Evolutionary conservation across 352 stramenopile species (phyloP).

Genomic region (Pythium insidiosum): DNA sequence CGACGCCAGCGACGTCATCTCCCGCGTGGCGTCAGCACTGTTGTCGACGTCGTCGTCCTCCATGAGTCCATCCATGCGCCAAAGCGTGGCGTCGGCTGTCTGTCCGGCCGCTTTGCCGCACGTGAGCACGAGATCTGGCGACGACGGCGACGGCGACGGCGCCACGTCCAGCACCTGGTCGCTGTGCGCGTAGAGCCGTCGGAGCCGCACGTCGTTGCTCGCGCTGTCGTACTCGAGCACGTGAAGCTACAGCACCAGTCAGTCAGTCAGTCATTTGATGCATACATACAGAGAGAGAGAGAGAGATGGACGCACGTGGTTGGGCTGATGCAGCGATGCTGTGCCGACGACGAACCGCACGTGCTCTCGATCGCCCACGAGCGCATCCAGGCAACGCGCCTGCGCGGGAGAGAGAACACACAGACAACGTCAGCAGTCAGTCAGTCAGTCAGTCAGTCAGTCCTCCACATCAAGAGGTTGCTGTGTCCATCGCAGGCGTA

Average conservation of each 20-base stretch:
- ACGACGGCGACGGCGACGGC: constrained; percentile 42
- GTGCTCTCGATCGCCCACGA: constrained; percentile 52
- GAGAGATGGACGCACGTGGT: constrained; percentile 33
- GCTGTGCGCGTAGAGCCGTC: constrained; percentile 30
- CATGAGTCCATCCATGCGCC: constrained; percentile 25
- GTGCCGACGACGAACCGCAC: constrained; percentile 65
- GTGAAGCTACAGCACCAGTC: constrained; percentile 39
- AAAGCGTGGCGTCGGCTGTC: constrained; percentile 29
- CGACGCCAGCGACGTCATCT: constrained; percentile 24
- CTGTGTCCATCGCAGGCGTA: no score
- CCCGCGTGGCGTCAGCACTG: constrained; percentile 2
- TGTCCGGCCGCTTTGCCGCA: constrained; percentile 36
- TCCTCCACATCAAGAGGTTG: no score
- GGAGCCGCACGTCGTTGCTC: constrained; percentile 25
- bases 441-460: no score
- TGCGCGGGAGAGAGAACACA: constrained; percentile 12
- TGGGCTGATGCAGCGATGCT: constrained; percentile 47
- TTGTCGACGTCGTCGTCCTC: constrained; percentile 6
- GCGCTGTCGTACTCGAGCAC: constrained; percentile 49
- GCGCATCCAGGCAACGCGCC: constrained; percentile 59
- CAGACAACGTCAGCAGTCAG: neutral
- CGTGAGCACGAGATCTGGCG: constrained; percentile 41
- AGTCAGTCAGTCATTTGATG: neutral
- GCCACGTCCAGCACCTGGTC: constrained; percentile 43
- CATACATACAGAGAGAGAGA: constrained; percentile 3